Conservation (phyloP, 1,284 basidiomycete species). For the Limonomyces culmigenus region DNA sequence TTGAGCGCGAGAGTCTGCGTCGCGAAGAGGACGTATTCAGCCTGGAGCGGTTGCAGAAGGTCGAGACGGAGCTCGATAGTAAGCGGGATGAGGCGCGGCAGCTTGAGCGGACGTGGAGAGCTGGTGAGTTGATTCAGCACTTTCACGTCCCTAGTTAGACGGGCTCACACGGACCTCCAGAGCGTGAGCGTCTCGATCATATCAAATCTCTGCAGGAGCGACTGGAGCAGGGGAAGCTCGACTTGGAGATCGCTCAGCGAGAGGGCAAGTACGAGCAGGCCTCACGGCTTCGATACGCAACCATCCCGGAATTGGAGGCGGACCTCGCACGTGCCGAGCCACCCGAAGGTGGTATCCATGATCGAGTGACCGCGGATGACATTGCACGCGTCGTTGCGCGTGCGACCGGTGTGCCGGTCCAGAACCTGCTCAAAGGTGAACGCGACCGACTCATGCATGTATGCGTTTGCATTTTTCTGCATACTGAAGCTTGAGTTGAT, state of each 20-base stretch:
- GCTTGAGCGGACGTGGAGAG: slow-evolving; percentile 59
- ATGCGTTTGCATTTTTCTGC: slow-evolving; percentile 13
- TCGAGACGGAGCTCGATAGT: slow-evolving; percentile 42
- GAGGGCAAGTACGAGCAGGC: slow-evolving; percentile 74
- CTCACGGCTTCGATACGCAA: slow-evolving; percentile 66
- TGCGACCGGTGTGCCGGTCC: slow-evolving; percentile 83
- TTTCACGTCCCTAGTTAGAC: background rate
- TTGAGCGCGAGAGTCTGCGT: slow-evolving; percentile 81
- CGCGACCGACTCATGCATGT: slow-evolving; percentile 82
- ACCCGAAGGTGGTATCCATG: slow-evolving; percentile 50
- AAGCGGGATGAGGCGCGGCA: slow-evolving; percentile 47
- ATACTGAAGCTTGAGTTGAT: slow-evolving; percentile 4
- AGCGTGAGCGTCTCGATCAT: slow-evolving; percentile 58
- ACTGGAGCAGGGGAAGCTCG: slow-evolving; percentile 73
- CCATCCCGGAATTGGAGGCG: slow-evolving; percentile 75
- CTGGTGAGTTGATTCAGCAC: slow-evolving; percentile 23
- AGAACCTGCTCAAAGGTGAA: slow-evolving; percentile 80
- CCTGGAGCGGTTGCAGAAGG: slow-evolving; percentile 47
- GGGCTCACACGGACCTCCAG: no score
- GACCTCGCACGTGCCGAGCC: slow-evolving; percentile 66
- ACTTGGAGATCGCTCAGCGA: slow-evolving; percentile 78
- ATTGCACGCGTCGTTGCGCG: slow-evolving; percentile 82
- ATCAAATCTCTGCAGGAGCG: slow-evolving; percentile 67
- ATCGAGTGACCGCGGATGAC: slow-evolving; percentile 78
- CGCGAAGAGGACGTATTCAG: slow-evolving; percentile 80